Evolutionary conservation across 2,329 filamentous ascomycete species (phyloP), one percentile per base, ranked within the genome.

Genomic region (Apiospora rasikravindrae): DNA sequence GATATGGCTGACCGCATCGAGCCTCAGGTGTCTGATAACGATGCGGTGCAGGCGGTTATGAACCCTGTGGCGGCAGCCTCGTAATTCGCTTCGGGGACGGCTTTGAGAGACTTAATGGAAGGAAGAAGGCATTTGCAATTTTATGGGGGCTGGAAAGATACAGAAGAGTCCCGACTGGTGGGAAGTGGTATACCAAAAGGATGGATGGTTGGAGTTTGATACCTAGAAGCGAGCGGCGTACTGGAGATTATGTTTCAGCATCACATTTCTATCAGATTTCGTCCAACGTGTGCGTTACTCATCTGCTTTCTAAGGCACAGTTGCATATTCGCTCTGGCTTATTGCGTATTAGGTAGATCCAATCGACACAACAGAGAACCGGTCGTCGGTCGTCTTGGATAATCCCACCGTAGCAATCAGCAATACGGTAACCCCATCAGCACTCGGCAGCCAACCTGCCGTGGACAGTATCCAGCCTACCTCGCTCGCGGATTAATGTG

Each of bases 1-100:
- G 76, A 76, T 26, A 83, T 83, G 80, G 81, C 81, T 33, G 76
- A 74, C 11, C 79, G 81, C 29, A 80, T 84, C 19, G 83, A 84
- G 73, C 81, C 81, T 2, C 72, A 74, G 24, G 61, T 73, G 1
- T 70, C 71, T 2, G 71, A 70, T 19, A 70, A 45, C n/a, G 68
- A 72, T 26, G 71, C 73, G 19, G 40, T 73, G n/a, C 71, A 71
- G 5, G 70, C 70, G 19, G 47, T 71, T 22, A 40, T 40, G 33
- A 64, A 40, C 33, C 57, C 57, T 64, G 57, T 64, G 33, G 57
- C 57, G 5, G 33, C 33, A n/a, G 33, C 57, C 3, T 37, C 57
- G 19, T 64, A 40, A 13, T 0, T n/a, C 0, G 0, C 4, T n/a
- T 40, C 7, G 10, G n/a, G 6, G 16, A 5, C 29, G 29, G 19